Base-by-base conservation (phyloP, 257 asterid genomes). In the Gentiana macrophylla region DNA sequence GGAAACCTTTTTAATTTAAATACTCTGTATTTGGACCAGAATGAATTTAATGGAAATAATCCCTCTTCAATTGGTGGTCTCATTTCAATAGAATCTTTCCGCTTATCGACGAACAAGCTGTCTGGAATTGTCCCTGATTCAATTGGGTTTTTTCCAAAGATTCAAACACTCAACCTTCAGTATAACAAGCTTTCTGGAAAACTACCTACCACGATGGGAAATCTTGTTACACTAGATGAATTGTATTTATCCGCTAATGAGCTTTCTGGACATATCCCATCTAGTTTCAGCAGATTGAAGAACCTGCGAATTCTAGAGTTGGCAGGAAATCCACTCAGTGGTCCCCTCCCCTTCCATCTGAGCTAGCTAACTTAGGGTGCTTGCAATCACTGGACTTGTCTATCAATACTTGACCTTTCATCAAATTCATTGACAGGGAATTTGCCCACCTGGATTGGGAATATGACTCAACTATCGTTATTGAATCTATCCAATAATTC, bases 381-480 rank as follows among this genome's bases (percentile, higher is more conserved):
- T 60, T 84, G 5, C 81, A 77, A 55, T 56, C 55, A 2, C 50
- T 84, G 2, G 84, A 72, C 62, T 74, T 88, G 3, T 84, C 94
- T 78, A n/a, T 76, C 87, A 3, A 65, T 62, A 1, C 74, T 84
- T 2, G 93, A 87, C 65, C 49, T 84, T 49, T 87, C 96, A 13
- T 62, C 70, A 70, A 87, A 87, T 55, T 76, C 38, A 37, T 36
- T 82, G 52, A 65, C 71, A 41, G 90, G 93, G 8, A 68, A 77
- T 49, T 57, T 87, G 45, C 93, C 89, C 7, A 2, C 36, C 1
- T 84, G 89, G 87, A 75, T 86, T 4, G 90, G 90, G 4, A 84
- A 82, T 68, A 75, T 84, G 94, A 73, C 82, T 0, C 55, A 38
- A 12, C 82, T 84, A 36, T 69, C 74, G 0, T 59, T 53, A 8